Base-by-base conservation (phyloP, 352 stramenopile species). In the Globisporangium uncinulatum region DNA sequence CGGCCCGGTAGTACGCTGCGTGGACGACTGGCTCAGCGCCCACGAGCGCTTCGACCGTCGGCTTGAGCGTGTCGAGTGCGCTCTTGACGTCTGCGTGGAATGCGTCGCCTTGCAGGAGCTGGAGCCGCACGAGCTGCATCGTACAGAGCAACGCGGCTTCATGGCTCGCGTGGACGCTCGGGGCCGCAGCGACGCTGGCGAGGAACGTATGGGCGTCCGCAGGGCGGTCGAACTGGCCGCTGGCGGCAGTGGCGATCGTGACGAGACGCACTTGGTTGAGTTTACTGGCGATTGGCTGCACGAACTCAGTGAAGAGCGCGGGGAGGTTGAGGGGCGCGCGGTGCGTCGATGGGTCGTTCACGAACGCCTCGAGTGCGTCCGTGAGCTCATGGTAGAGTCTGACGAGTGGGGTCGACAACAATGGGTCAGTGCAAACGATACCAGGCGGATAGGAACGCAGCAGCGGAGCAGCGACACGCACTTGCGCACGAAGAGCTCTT, bases 351-450 rank as follows among this genome's bases (percentile, higher is more conserved):
- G 82, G 76, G 57, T 96, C 80, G 48, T 82, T 86, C 24, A 99
- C 83, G 64, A 99, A 98, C 31, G 85, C 73, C 55, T 98, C 76
- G 17, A 98, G 59, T 37, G 87, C 79, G 55, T 95, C 73, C 4
- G 97, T 99, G 21, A 99, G 87, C 71, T 99, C 95, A 91, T 99
- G 96, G 85, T 97, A 99, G 34, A 99, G 70, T 73, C 97, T 99
- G 57, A n/a, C 15, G n/a, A 49, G 41, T 10, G 14, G 20, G 41
- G 3, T 21, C 20, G 9, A 24, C 8, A 20, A 14, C n/a, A 61
- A 32, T 17, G 6, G 24, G 32, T 29, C 24, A 29, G 24, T 29
- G 24, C 24, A 29, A 29, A 29, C 24, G 24, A 29, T 29, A 29
- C 24, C 24, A 36, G 17, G 10, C 14, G 31, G 6, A 10, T 19